A percentile compares a stretch with the other conserved stretches of the same genome.
phyloP scores from a whole-genome alignment of 768 basidiomycete species.

The Suillus paluster region DNA sequence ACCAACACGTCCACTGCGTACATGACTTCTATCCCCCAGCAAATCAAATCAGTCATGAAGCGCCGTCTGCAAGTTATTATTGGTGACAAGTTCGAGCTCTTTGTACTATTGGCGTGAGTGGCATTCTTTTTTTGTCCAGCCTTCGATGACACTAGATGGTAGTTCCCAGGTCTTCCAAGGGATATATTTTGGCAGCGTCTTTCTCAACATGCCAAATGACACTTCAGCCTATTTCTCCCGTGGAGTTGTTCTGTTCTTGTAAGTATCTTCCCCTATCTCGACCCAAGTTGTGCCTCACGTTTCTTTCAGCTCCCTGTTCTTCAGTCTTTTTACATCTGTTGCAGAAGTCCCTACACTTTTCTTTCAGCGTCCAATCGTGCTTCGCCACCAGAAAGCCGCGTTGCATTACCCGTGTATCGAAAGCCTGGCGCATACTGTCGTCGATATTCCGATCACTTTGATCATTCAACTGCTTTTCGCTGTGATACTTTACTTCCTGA shows the following conservation, averaged over 20 bases:
- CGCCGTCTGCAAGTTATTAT: conserved; percentile 51
- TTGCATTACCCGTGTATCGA: no score
- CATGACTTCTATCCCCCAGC: conserved; percentile 51
- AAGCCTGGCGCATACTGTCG: no score
- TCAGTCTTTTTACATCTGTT: conserved; percentile 61
- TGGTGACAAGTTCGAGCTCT: conserved; percentile 41
- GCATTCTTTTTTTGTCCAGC: conserved; percentile 17
- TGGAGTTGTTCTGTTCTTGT: no score
- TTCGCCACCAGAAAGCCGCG: conserved; percentile 32
- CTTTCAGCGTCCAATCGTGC: conserved; percentile 47
- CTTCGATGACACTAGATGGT: conserved; percentile 1
- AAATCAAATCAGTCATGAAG: conserved; percentile 49
- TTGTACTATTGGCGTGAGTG: conserved; percentile 38
- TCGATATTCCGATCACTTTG: no score
- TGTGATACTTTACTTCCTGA: no score
- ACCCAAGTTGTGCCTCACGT: no score
- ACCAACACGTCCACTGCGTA: conserved; percentile 52
- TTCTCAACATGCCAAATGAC: conserved; percentile 45
- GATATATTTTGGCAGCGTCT: conserved; percentile 42
- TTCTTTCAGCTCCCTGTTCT: conserved; percentile 52
- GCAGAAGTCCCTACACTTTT: conserved; percentile 58
- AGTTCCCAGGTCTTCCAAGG: conserved; percentile 44
- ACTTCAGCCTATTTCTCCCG: conserved; percentile 26
- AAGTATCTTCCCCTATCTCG: no score
- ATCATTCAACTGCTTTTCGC: no score